Evolutionary conservation across 2,329 filamentous ascomycete genomes (phyloP).

Genomic region (Trichothecium roseum): DNA sequence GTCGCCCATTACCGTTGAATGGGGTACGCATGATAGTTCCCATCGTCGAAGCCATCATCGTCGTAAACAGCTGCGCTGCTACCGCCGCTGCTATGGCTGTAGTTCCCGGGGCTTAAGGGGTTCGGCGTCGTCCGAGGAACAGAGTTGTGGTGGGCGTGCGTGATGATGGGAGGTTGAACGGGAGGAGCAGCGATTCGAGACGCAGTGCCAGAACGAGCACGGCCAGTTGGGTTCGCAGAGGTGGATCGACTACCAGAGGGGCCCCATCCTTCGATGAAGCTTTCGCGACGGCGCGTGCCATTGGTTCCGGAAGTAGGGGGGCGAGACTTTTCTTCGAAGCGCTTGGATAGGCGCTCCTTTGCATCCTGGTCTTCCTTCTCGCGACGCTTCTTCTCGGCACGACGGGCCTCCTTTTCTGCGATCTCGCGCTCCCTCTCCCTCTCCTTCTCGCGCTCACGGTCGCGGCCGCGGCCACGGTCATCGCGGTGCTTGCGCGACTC

Average conservation of each 20-base stretch:
- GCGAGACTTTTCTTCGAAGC: constrained; percentile 24
- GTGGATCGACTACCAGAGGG: constrained; percentile 17
- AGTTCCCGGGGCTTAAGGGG: constrained; percentile 12
- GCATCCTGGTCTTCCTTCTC: constrained; percentile 18
- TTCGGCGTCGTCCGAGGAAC: constrained; percentile 19
- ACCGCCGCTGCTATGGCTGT: constrained; percentile 15
- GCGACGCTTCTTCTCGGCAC: too few species aligned
- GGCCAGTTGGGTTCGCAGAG: constrained; percentile 13
- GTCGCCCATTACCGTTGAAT: constrained; percentile 10
- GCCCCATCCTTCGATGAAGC: constrained; percentile 24
- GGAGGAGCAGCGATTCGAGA: constrained; percentile 10
- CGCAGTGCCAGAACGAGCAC: constrained; percentile 14
- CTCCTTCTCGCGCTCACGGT: constrained; percentile 11
- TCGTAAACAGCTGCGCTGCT: constrained; percentile 10
- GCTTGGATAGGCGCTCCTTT: constrained; percentile 24
- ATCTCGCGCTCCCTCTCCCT: constrained; percentile 10
- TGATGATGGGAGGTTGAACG: background rate
- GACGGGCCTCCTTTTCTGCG: constrained; percentile 8
- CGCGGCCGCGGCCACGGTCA: constrained; percentile 5
- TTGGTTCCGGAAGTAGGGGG: constrained; percentile 7
- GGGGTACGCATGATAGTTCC: constrained; percentile 24
- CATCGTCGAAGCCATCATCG: constrained; percentile 21
- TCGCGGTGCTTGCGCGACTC: constrained; percentile 6
- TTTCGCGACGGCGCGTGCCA: constrained; percentile 15
- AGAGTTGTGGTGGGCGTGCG: constrained; percentile 6